A percentile compares a stretch with the other conserved stretches of the same genome.
Evolutionary conservation across 2,329 filamentous ascomycete species (phyloP).

Genomic region (Colletotrichum sp.): DNA sequence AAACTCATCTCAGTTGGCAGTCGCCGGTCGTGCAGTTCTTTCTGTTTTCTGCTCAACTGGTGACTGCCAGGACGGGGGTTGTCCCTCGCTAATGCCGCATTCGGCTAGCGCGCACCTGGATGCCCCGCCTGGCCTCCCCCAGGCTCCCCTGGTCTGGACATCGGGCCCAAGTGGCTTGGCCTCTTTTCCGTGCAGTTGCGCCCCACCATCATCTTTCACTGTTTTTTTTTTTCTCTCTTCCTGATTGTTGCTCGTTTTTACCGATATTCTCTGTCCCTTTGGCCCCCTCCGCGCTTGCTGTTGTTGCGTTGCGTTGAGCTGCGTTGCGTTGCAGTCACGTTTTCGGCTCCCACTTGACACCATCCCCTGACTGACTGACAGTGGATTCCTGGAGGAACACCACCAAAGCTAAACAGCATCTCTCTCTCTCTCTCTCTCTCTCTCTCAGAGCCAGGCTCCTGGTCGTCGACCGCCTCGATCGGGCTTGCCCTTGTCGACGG

Average conservation of each 20-base stretch:
- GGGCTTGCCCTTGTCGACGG: background rate
- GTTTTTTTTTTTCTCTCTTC: background rate
- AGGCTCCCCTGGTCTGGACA: background rate
- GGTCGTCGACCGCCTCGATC: background rate
- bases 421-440: background rate
- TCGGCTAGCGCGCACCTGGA: background rate
- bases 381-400: background rate
- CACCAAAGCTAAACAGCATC: background rate
- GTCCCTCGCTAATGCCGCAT: background rate
- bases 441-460: background rate
- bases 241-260: background rate
- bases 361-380: background rate
- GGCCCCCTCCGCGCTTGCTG: background rate
- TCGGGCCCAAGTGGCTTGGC: background rate
- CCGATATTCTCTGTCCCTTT: background rate
- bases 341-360: background rate
- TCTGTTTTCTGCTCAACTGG: background rate
- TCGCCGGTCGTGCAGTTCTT: background rate
- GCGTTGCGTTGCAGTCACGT: background rate
- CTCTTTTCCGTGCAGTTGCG: background rate
- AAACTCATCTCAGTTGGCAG: background rate
- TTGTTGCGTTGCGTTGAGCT: background rate
- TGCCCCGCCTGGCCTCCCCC: background rate
- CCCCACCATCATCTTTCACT: background rate
- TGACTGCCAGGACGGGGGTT: background rate